Evolutionary conservation across 257 asterid species (phyloP), one percentile per base, ranked within the genome.

Genomic region (Henckelia pumila): DNA sequence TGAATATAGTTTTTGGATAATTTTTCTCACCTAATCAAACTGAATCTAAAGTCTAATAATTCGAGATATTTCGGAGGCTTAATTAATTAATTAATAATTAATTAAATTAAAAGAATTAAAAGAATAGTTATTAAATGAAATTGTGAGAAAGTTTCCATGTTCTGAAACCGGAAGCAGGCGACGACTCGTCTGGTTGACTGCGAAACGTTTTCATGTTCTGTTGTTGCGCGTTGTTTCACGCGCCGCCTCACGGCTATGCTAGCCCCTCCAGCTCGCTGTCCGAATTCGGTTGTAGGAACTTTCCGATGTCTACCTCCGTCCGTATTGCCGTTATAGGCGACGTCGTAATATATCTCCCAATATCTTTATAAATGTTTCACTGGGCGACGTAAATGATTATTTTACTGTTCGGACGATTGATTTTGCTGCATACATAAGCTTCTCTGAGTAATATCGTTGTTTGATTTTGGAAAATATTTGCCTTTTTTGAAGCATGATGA

Each of bases 261-360:
- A 68, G 62, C 67, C 29, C 81, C 26, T 71, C 79, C 62, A 76
- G 71, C 37, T 71, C 65, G 72, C 77, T 76, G 57, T 72, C 74
- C 13, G 64, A 63, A 22, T 25, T 65, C 71, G 26, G 25, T 57
- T 59, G 59, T 77, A 58, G 60, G 24, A 67, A 50, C 72, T 63
- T 72, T 21, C 56, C 85, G 13, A 86, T 89, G 89, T 75, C 83
- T 37, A 70, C 67, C 50, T 78, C 92, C 59, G 82, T 69, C 71
- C 83, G 98, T 73, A 86, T 92, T 44, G 98, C 85, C 76, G 81
- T 92, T 32, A 91, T 92, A 60, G 98, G 98, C 55, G 98, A 92
- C 82, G 87, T 88, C 25, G 98, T 92, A 80, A 85, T 76, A 61
- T 24, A 69, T 63, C 71, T 58, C 25, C 66, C 73, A 35, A 68